Evolutionary conservation across 306 rosid genomes (phyloP).

Genomic region (Sesbania bispinosa): DNA sequence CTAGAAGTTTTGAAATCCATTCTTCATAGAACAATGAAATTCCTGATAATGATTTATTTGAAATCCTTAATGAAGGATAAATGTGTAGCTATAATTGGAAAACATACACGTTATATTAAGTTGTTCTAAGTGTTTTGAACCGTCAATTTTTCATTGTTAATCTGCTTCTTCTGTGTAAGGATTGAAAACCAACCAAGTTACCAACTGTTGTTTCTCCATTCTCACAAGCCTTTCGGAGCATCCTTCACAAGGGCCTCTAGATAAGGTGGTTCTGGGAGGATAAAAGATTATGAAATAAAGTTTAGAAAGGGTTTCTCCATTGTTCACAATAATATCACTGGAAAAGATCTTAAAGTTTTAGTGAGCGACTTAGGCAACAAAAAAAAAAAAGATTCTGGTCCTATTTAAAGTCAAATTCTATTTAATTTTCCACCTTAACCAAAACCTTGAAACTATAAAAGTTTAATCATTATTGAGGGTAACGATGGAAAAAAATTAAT

Average conservation of each 20-base stretch:
- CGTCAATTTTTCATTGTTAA: too few species aligned
- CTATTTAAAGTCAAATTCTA: too few species aligned
- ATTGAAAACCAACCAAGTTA: too few species aligned
- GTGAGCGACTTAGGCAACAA: not conserved
- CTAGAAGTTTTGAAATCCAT: not conserved
- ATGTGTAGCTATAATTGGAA: not conserved
- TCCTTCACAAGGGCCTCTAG: not conserved
- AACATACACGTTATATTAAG: not conserved
- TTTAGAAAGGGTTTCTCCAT: not conserved
- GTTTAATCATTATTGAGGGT: too few species aligned
- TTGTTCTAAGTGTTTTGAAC: not conserved
- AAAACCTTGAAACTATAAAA: too few species aligned
- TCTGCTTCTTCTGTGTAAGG: too few species aligned
- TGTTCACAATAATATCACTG: not conserved
- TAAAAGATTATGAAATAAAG: not conserved
- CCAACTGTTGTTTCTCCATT: too few species aligned
- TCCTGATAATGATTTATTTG: slow-evolving; percentile 5
- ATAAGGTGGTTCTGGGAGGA: not conserved
- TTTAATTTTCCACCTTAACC: too few species aligned
- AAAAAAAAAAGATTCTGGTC: too few species aligned
- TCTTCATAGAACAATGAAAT: not conserved
- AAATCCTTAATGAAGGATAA: not conserved
- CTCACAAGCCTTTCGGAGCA: not conserved
- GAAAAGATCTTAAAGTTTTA: not conserved
- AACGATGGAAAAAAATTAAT: too few species aligned